These are phyloP conservation scores for Anastatica hierochuntica DNA, from an alignment of 345 rosid genomes.

Conservation along the genomic window DNA sequence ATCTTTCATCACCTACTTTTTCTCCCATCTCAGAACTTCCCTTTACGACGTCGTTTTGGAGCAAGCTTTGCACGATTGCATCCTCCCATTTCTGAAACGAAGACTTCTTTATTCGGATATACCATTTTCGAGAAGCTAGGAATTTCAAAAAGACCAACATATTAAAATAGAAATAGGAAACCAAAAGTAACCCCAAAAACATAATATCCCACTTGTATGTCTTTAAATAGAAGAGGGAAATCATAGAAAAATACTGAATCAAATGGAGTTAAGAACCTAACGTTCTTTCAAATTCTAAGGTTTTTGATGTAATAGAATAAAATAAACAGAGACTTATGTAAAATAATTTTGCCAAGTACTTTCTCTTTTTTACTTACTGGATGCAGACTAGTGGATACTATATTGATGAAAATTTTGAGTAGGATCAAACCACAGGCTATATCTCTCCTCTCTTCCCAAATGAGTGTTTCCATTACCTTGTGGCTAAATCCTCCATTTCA, in stretches of 20 bases:
- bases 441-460: constrained; percentile 88
- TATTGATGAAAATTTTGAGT: constrained; percentile 88
- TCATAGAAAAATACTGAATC: background rate
- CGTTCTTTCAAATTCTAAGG: constrained; percentile 1
- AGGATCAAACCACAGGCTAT: constrained; percentile 92
- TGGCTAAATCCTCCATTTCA: constrained; percentile 97
- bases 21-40: too few species aligned
- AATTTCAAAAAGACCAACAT: too few species aligned
- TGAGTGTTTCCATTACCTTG: constrained; percentile 92
- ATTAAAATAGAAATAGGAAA: too few species aligned
- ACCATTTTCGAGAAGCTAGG: too few species aligned
- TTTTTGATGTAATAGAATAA: too few species aligned
- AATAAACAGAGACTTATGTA: background rate
- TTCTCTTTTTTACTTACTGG: constrained; percentile 47
- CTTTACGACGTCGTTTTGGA: too few species aligned
- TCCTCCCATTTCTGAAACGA: too few species aligned
- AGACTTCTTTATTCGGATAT: too few species aligned
- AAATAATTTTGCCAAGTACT: background rate
- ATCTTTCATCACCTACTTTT: too few species aligned
- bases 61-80: too few species aligned
- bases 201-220: constrained; percentile 15
- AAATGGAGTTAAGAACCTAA: constrained; percentile 13
- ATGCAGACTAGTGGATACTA: constrained; percentile 84
- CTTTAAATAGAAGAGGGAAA: constrained; percentile 18
- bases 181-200: constrained; percentile 14